Evolutionary conservation across 805 yeast species (phyloP).

Genomic region (Alloascoidea hylecoeti): DNA sequence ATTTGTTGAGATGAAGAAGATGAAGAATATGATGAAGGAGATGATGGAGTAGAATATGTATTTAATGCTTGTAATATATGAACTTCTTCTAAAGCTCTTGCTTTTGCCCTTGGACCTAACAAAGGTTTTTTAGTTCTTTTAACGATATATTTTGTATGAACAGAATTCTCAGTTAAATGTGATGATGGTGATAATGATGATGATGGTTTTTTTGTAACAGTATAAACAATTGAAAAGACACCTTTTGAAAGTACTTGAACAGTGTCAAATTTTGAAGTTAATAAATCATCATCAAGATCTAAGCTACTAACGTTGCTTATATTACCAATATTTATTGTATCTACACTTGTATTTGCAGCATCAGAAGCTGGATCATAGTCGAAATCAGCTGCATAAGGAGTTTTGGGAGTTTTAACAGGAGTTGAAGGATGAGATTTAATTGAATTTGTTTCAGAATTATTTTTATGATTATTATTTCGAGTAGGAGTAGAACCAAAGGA

Average conservation of each 20-base stretch:
- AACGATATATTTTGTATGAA: slow-evolving; percentile 60
- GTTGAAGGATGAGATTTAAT: slow-evolving; percentile 1
- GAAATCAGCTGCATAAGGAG: slow-evolving; percentile 3
- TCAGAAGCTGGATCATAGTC: slow-evolving; percentile 5
- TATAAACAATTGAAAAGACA: slow-evolving; percentile 81
- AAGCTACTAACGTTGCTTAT: neutral
- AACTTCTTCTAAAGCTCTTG: slow-evolving; percentile 60
- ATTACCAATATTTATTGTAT: slow-evolving; percentile 2
- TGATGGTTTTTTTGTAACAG: slow-evolving; percentile 50
- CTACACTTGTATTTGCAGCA: slow-evolving; percentile 1
- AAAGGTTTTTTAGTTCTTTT: slow-evolving; percentile 68
- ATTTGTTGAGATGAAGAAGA: no score
- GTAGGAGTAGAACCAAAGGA: no score
- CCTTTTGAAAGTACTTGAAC: slow-evolving; percentile 71
- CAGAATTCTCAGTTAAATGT: slow-evolving; percentile 11
- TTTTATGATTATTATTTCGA: neutral
- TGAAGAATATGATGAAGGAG: no score
- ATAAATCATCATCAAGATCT: slow-evolving; percentile 23
- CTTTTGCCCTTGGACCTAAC: slow-evolving; percentile 42
- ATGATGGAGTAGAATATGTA: slow-evolving; percentile 4
- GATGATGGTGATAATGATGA: slow-evolving; percentile 5
- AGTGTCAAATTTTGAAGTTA: slow-evolving; percentile 40
- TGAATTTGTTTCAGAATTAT: no score
- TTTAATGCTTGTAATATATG: slow-evolving; percentile 31
- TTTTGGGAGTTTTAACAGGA: neutral